These are phyloP conservation scores for Erigeron philadelphicus DNA, from an alignment of 140 eudicot species.

Conservation along the genomic window DNA sequence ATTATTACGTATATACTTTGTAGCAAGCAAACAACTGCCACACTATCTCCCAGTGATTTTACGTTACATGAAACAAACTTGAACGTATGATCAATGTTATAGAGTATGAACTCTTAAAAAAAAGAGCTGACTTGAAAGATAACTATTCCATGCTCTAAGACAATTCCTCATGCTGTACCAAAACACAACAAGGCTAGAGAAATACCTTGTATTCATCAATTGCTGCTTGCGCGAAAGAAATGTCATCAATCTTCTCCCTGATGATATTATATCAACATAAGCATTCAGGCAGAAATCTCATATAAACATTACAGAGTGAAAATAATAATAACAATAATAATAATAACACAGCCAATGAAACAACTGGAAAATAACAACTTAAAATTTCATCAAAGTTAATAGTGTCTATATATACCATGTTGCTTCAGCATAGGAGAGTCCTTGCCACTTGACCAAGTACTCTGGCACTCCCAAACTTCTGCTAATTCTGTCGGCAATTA, in stretches of 20 bases:
- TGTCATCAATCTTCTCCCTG: conserved; percentile 91
- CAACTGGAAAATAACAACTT: conserved; percentile 9
- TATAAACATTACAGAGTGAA: no score
- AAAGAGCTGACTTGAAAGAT: conserved; percentile 3
- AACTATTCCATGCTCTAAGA: conserved; percentile 13
- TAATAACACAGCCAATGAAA: neutral
- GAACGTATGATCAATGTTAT: no score
- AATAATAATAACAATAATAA: no score
- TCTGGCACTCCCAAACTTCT: conserved; percentile 64
- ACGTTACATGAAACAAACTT: neutral
- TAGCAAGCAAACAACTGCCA: neutral
- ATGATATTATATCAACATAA: conserved; percentile 17
- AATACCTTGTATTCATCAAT: conserved; percentile 86
- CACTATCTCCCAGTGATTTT: neutral
- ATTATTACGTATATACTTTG: neutral
- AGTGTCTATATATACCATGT: conserved; percentile 58
- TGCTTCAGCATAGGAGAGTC: conserved; percentile 99
- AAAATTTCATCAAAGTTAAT: neutral
- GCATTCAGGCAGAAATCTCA: conserved; percentile 23
- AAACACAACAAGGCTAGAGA: conserved; percentile 6
- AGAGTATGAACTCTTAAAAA: no score
- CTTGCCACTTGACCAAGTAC: conserved; percentile 97
- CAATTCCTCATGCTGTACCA: conserved; percentile 2
- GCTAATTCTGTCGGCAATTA: conserved; percentile 75
- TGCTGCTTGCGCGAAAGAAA: conserved; percentile 82